These are phyloP conservation scores for Phymatotrichopsis omnivora DNA, from an alignment of 2,329 filamentous ascomycete genomes.

Conservation along the genomic window DNA sequence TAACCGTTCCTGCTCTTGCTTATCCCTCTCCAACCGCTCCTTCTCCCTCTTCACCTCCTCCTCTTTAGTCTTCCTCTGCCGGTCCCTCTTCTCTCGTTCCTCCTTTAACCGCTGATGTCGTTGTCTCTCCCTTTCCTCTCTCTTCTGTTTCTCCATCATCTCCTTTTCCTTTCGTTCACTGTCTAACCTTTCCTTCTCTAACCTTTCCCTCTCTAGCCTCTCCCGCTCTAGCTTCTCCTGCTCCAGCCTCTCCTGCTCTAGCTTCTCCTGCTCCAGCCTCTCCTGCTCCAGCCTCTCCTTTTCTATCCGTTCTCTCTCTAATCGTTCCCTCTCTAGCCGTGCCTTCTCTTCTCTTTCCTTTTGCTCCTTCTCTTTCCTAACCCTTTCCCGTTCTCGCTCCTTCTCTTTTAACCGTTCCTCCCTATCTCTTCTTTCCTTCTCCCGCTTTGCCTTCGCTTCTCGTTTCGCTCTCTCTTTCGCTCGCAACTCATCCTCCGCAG, in stretches of 20 bases:
- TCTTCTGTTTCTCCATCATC: constrained; percentile 63
- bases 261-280: neutral
- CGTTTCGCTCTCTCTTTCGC: constrained; percentile 6
- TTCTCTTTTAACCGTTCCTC: constrained; percentile 47
- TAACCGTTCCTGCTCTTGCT: constrained; percentile 12
- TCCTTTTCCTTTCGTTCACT: constrained; percentile 50
- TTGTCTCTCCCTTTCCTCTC: constrained; percentile 61
- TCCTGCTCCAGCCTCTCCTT: constrained; percentile 14
- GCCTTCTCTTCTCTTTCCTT: constrained; percentile 63
- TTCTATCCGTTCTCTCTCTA: constrained; percentile 7
- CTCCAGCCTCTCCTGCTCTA: constrained; percentile 1
- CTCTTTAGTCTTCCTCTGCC: constrained; percentile 1
- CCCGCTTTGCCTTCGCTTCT: constrained; percentile 5
- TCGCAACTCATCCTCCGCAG: constrained; percentile 6
- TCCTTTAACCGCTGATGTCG: constrained; percentile 6
- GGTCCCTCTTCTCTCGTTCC: constrained; percentile 10
- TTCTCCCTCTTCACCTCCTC: neutral
- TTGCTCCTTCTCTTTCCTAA: constrained; percentile 70
- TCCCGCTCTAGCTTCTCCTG: neutral
- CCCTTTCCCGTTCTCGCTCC: constrained; percentile 64
- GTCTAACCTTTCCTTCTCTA: constrained; percentile 13
- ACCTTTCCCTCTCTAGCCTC: constrained; percentile 8
- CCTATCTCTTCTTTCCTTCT: constrained; percentile 54
- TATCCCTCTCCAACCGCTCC: neutral
- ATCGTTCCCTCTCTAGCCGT: constrained; percentile 36